Percentiles rank a stretch among this genome's conserved stretches.
phyloP scores from a whole-genome alignment of 164 flowering plant species.

The Berberis thunbergii region DNA sequence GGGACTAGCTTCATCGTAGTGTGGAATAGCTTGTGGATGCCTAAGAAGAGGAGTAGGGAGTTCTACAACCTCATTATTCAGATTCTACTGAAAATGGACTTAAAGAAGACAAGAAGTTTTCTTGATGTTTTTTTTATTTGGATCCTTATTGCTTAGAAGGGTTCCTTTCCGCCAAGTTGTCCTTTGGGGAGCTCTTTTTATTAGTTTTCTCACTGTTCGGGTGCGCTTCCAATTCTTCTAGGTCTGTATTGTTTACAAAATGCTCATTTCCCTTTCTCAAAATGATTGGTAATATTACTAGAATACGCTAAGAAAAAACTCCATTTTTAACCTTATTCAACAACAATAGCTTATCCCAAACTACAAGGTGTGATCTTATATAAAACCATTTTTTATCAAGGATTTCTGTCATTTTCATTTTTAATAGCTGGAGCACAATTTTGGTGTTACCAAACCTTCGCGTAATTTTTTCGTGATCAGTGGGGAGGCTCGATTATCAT shows the following conservation, averaged over 20 bases:
- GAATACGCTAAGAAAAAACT: too few relatives aligned
- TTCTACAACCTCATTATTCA: constrained; percentile 28
- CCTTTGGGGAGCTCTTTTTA: constrained; percentile 38
- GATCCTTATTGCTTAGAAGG: constrained; percentile 23
- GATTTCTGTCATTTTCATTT: too few relatives aligned
- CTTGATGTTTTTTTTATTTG: constrained; percentile 56
- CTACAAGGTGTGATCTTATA: too few relatives aligned
- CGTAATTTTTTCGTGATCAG: too few relatives aligned
- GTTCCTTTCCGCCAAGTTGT: constrained; percentile 41
- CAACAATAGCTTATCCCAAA: too few relatives aligned
- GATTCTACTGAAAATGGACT: constrained; percentile 62
- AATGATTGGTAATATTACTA: constrained; percentile 39
- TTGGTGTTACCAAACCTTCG: too few relatives aligned
- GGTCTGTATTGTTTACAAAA: constrained; percentile 56
- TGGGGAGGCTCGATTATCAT: too few relatives aligned
- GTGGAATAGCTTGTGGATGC: constrained; percentile 35
- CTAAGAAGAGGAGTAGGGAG: too few relatives aligned
- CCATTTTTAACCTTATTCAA: too few relatives aligned
- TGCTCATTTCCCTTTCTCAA: constrained; percentile 52
- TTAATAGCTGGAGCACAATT: too few relatives aligned
- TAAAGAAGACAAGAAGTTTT: constrained; percentile 55
- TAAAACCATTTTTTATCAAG: too few relatives aligned
- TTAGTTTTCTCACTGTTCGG: constrained; percentile 45
- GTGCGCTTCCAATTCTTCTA: constrained; percentile 41
- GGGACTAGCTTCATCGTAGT: too few relatives aligned